Base-by-base conservation (phyloP, 1,139 yeast species). In the Williopsis jadinii region DNA sequence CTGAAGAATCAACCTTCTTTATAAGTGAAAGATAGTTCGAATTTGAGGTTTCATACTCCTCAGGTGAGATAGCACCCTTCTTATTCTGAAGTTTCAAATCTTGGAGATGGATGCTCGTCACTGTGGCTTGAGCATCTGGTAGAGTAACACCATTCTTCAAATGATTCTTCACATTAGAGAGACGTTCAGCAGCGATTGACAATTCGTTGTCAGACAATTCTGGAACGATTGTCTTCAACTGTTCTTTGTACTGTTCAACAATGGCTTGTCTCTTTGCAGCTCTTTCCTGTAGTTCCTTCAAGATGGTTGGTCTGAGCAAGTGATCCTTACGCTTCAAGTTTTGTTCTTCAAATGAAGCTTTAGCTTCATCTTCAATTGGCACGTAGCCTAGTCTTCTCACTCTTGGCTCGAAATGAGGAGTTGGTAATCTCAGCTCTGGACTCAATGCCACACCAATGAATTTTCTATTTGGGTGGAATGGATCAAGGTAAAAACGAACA, bases 381-480 rank as follows among this genome's bases (percentile, higher is more conserved):
- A 65, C 71, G 53, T 76, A 80, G 0, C 97, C 97, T 54, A 92
- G 80, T 62, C 97, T 73, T 66, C 98, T 78, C 27, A 77, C 70
- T 39, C 92, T 74, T 38, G 97, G 97, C 27, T 73, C 82, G 62
- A 90, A 90, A 61, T 92, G 97, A 9, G 94, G 86, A 10, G 87
- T 79, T 31, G 98, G 98, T 37, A 92, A 72, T 44, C 70, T 66
- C 35, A 76, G 66, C 5, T 80, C 83, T 49, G 73, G 72, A 37
- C 69, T 69, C 45, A 92, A 71, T 2, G 95, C 90, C 40, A 92
- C 80, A 34, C 98, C 98, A 43, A 88, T 87, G 58, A 85, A 85
- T 60, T 83, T 84, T 62, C 97, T 78, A 59, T 80, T 77, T 35
- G 97, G 97, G 59, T 92, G 98, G 71, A 90, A 90, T n/a, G 98